Base-by-base conservation (phyloP, 1,284 basidiomycete genomes). In the Porodaedalea pini region DNA sequence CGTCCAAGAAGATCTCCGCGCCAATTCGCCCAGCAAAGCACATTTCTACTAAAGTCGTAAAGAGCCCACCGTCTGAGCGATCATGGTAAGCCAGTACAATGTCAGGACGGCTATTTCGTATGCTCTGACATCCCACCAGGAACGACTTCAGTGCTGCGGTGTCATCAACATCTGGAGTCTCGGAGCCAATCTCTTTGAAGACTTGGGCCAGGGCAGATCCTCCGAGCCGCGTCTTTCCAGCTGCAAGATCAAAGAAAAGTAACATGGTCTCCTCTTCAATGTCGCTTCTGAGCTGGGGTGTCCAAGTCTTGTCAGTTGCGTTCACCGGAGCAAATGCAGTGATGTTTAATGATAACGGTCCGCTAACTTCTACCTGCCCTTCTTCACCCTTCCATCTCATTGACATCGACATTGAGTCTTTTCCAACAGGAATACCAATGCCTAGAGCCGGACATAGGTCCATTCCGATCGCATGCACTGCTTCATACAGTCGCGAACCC, bases 321-420 rank as follows among this genome's bases (percentile, higher is more conserved):
- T 87, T 74, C 52, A 98, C 93, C 1, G 90, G 86, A 1, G 93
- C 88, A 67, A 99, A 99, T 0, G 96, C 96, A 13, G 97, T 98
- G 60, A 98, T 84, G 68, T 98, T 92, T 63, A 97, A 78, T 21
- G 94, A 97, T 51, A 98, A 73, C 2, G 96, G 97, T 3, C 96
- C 82, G 43, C 86, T 95, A 58, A 99, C 92, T 66, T 94, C 87
- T 60, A 85, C 86, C 66, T 83, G 76, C 62, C 86, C 81, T 23
- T 75, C 78, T 6, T 78, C 78, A 27, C 88, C 72, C 54, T 70
- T 79, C 96, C 96, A 99, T 65, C 87, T 90, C 96, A 98, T 99
- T 60, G 91, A 90, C 96, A 99, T 99, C 32, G 92, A 95, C 97
- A 99, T 98, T 2, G 94, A 98, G 72, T 99, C 96, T 75, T 99